Base-by-base conservation (phyloP, 2,329 filamentous ascomycete genomes). In the Dichotomopilus funicola region DNA sequence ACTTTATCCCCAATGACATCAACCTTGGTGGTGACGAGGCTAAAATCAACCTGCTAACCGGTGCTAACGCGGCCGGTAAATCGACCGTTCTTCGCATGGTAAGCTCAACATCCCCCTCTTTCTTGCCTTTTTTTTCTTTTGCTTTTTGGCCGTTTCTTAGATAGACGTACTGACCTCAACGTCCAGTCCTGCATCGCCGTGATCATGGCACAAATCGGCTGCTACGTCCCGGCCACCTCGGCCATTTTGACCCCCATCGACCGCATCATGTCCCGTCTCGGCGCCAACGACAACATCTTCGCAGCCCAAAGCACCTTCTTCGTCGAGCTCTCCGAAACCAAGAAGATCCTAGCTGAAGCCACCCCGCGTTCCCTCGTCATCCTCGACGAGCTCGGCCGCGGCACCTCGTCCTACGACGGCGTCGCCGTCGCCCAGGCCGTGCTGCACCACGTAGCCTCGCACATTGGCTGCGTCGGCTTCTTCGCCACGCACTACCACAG, bases 261-360 rank as follows among this genome's bases (percentile, higher is more conserved):
- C 69, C 89, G 94, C 53, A 97, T 99, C 76, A 99, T 99, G 94
- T 97, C 92, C 8, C 89, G 94, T 46, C 83, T 99, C 0, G 94
- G 94, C 8, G 94, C 94, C 48, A 96, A 97, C 66, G 94, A 99
- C 81, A 97, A 97, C 71, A 99, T 99, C 65, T 97, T 99, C 68
- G 94, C 92, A 1, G 89, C 92, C 0, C 94, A 99, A 71, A 95
- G 89, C 11, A 99, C 94, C 2, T 99, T 99, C 77, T 97, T 99
- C 67, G 92, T 99, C 34, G 94, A 99, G 72, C 77, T 99, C 1
- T 91, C 91, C 0, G 94, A 99, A 70, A 99, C 94, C 0, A 96
- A 97, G 76, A 97, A 97, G 78, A 99, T 99, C 50, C 79, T 99
- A 0, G 85, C 89, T 0, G 94, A 97, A 73, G 94, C 94, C 0